phyloP scores from a whole-genome alignment of 768 basidiomycete genomes.

The Phylloporus arenicola region DNA sequence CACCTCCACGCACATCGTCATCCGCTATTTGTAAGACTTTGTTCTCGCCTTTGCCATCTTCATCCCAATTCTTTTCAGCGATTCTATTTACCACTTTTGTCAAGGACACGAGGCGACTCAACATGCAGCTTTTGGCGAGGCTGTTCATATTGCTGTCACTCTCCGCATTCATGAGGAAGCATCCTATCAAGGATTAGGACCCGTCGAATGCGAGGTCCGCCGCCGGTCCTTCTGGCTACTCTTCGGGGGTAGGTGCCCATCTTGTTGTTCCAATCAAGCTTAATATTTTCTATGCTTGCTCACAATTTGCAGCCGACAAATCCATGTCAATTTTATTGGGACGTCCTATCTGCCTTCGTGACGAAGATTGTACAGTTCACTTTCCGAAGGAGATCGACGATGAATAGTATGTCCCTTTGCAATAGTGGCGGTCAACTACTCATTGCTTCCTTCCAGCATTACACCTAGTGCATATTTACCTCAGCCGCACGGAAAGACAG shows the following conservation, averaged over 20 bases:
- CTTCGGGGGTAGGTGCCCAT: slow-evolving; percentile 62
- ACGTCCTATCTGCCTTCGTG: slow-evolving; percentile 77
- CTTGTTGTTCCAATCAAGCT: neutral
- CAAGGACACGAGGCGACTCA: slow-evolving; percentile 84
- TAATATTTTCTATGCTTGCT: neutral
- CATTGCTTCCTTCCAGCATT: slow-evolving; percentile 46
- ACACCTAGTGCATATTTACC: slow-evolving; percentile 79
- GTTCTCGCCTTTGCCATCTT: neutral
- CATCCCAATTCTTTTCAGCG: slow-evolving; percentile 38
- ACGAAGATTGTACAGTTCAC: slow-evolving; percentile 87
- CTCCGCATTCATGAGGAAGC: slow-evolving; percentile 84
- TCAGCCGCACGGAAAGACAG: slow-evolving; percentile 83
- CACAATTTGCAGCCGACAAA: slow-evolving; percentile 62
- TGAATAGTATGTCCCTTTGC: slow-evolving; percentile 62
- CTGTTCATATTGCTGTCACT: slow-evolving; percentile 76
- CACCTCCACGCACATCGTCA: slow-evolving; percentile 77
- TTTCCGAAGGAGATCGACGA: slow-evolving; percentile 87
- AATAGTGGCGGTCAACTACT: slow-evolving; percentile 24
- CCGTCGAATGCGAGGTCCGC: slow-evolving; percentile 84
- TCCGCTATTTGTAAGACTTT: slow-evolving; percentile 76
- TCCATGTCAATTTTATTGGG: slow-evolving; percentile 84
- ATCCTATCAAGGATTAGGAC: slow-evolving; percentile 75
- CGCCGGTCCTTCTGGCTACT: slow-evolving; percentile 85
- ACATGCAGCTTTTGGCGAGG: slow-evolving; percentile 84
- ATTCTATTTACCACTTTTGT: slow-evolving; percentile 83